A percentile compares a stretch with the other conserved stretches of the same genome.
phyloP scores from a whole-genome alignment of 257 asterid genomes.

The Primulina huaijiensis region DNA sequence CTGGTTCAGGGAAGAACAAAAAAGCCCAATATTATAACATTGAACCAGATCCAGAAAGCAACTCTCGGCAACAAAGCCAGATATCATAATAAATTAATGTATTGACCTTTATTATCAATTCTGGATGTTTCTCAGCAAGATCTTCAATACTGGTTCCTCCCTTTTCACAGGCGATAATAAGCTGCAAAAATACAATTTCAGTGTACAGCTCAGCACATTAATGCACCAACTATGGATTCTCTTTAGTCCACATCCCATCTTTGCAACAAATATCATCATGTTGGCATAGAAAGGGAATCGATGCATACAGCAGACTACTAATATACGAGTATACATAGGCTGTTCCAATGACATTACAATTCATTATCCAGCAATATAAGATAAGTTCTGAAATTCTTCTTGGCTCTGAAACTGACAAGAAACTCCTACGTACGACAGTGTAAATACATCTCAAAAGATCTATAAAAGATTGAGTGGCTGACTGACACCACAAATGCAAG shows the following conservation, averaged over 20 bases:
- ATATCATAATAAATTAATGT: conserved; percentile 15
- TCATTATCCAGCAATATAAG: conserved; percentile 12
- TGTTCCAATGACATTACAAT: neutral
- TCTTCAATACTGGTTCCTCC: conserved; percentile 99
- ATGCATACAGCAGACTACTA: conserved; percentile 4
- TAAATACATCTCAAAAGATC: neutral
- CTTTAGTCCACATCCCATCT: neutral
- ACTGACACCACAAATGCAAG: neutral
- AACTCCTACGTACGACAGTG: neutral
- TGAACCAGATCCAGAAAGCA: conserved; percentile 7
- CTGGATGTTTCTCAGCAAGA: conserved; percentile 96
- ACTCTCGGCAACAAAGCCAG: conserved; percentile 14
- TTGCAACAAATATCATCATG: neutral
- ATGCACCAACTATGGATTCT: neutral
- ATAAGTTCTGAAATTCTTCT: neutral
- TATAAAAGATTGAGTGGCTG: neutral
- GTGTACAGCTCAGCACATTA: conserved; percentile 6
- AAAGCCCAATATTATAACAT: conserved; percentile 9
- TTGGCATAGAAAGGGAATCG: neutral
- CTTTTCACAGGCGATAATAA: conserved; percentile 85
- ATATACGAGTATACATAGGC: neutral
- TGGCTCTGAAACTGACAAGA: neutral
- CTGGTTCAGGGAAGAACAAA: conserved; percentile 36
- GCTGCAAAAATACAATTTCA: conserved; percentile 42
- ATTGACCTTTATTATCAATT: conserved; percentile 79